These are phyloP conservation scores for Trypanosomatidae sp. DNA, from an alignment of 208 protist species.

Conservation along the genomic window DNA sequence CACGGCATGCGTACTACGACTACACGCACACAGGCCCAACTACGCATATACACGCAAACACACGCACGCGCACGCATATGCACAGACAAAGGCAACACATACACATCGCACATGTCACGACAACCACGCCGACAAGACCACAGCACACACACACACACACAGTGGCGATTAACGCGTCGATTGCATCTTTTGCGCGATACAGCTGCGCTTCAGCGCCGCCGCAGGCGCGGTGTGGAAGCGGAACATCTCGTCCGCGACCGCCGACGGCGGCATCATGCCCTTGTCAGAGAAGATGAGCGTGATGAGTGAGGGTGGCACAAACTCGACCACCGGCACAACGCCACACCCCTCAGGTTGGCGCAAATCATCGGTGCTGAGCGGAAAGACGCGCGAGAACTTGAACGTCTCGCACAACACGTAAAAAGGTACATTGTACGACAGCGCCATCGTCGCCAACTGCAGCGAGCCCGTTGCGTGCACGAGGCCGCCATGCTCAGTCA, in stretches of 20 bases:
- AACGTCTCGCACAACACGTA: constrained; percentile 98
- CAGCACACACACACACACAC: too few relatives aligned
- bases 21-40: neutral
- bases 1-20: constrained; percentile 49
- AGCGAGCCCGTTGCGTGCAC: constrained; percentile 97
- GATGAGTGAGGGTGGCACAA: constrained; percentile 80
- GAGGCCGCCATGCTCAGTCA: constrained; percentile 98
- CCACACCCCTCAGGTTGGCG: constrained; percentile 39
- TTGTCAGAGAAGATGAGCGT: constrained; percentile 98
- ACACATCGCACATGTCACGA: too few relatives aligned
- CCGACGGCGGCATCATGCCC: constrained; percentile 97
- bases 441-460: constrained; percentile 94
- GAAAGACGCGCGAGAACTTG: constrained; percentile 97
- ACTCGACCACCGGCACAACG: constrained; percentile 71
- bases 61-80: neutral
- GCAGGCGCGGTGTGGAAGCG: constrained; percentile 62
- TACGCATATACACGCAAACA: neutral
- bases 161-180: too few relatives aligned
- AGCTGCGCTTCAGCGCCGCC: constrained; percentile 42
- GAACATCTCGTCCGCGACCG: constrained; percentile 98
- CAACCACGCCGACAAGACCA: too few relatives aligned
- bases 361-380: constrained; percentile 91
- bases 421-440: constrained; percentile 93
- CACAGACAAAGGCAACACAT: neutral
- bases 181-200: too few relatives aligned